Conservation (phyloP, 2,329 filamentous ascomycete species). For the Trichoderma sp. region DNA sequence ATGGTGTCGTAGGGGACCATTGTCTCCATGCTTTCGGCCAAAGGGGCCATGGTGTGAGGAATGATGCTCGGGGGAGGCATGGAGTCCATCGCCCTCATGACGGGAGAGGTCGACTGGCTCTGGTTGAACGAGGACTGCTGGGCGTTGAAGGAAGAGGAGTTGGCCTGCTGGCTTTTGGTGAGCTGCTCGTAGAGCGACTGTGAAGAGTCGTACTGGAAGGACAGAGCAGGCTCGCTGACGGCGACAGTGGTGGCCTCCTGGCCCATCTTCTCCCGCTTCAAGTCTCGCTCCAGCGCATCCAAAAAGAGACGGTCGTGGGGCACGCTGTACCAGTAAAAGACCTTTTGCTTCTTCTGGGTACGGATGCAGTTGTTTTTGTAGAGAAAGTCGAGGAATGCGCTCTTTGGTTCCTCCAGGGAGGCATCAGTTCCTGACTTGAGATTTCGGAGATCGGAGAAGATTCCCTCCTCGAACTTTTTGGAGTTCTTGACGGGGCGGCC, state of each 20-base stretch:
- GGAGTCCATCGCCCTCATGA: constrained; percentile 86
- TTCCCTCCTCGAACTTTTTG: constrained; percentile 99
- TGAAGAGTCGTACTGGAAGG: constrained; percentile 98
- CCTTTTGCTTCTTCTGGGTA: constrained; percentile 99
- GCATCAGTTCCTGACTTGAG: constrained; percentile 98
- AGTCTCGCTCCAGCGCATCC: constrained; percentile 92
- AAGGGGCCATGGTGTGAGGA: constrained; percentile 58
- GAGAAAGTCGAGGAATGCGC: constrained; percentile 94
- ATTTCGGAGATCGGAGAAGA: constrained; percentile 98
- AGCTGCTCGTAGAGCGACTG: constrained; percentile 99
- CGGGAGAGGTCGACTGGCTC: constrained; percentile 83
- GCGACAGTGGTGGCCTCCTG: constrained; percentile 97
- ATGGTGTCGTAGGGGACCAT: constrained; percentile 72
- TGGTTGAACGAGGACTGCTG: constrained; percentile 72
- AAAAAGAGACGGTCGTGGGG: constrained; percentile 97
- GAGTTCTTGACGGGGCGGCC: constrained; percentile 98
- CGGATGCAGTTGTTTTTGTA: constrained; percentile 99
- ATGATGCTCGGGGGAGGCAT: constrained; percentile 94
- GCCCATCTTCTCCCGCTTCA: constrained; percentile 99
- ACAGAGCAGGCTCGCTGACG: constrained; percentile 94
- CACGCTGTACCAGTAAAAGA: constrained; percentile 99
- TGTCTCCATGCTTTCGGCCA: constrained; percentile 69
- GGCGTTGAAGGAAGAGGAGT: constrained; percentile 93
- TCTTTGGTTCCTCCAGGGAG: constrained; percentile 97
- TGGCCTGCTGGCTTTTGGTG: constrained; percentile 98